Base-by-base conservation (phyloP, 441 rosid genomes). In the Pelargonium cotyledonis region DNA sequence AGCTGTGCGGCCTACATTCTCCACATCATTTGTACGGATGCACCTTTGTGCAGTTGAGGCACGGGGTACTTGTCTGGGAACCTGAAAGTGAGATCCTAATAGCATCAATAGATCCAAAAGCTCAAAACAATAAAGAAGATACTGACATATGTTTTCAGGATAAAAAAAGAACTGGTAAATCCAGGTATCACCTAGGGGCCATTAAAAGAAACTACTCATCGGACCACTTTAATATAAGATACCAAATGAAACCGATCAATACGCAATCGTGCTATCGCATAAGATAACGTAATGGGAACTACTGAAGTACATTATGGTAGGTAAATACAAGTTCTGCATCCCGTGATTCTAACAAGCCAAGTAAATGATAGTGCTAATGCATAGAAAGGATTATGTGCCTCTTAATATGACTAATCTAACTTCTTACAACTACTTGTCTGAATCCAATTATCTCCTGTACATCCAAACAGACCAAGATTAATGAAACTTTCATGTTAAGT, bases 11-110 rank as follows among this genome's bases (percentile, higher is more conserved):
- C 98, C 96, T 74, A 93, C 98, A 80, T 93, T 93, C 80, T 91
- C 98, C 79, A 91, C 82, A 10, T 93, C 98, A 71, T 93, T 93
- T 46, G 98, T 93, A 26, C 96, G 94, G 63, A 91, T 88, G 78
- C 97, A 93, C 77, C 82, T 91, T 72, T 91, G 98, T 68, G 98
- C 77, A 44, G 98, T 93, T 49, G 92, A 76, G 67, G 91, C 97
- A 73, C 97, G 76, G 64, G 91, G 90, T 66, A 89, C 89, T 82
- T 85, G 82, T 78, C 91, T 93, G 62, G 93, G 88, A 78, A 78
- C 89, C 98, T 93, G 73, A 46, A 64, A 8, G 23, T 58, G 3
- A 58, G 63, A 58, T 58, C 14, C 63, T 58, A 58, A 58, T 57
- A 19, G 5, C 23, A 58, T 58, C 63, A 58, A 19, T 58, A 58